Evolutionary conservation across 2,329 filamentous ascomycete species (phyloP).

Genomic region (Colletotrichum sp.): DNA sequence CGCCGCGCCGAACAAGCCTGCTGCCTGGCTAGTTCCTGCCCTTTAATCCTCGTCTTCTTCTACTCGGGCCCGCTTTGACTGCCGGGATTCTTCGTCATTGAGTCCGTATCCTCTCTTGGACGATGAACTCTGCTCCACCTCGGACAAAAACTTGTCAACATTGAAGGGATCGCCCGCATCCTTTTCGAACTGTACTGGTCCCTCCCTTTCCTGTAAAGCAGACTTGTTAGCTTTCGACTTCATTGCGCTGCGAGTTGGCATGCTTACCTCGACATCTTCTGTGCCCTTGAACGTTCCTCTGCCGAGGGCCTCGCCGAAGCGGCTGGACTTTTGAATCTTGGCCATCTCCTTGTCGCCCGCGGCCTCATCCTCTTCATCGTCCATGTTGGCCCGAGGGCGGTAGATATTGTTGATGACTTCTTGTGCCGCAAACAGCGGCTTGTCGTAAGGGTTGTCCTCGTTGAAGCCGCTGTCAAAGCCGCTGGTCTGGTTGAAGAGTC

Average conservation of each 20-base stretch:
- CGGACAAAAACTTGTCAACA: constrained; percentile 90
- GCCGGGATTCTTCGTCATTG: constrained; percentile 65
- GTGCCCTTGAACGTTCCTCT: constrained; percentile 91
- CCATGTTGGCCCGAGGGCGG: constrained; percentile 75
- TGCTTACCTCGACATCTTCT: constrained; percentile 76
- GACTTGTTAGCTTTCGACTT: neutral
- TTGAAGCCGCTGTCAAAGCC: constrained; percentile 94
- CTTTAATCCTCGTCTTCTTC: constrained; percentile 69
- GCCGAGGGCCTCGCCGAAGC: constrained; percentile 86
- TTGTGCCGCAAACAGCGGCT: constrained; percentile 93
- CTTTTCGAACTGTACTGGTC: constrained; percentile 96
- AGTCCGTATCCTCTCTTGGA: constrained; percentile 79
- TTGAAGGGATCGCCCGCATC: constrained; percentile 86
- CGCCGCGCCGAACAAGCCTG: neutral
- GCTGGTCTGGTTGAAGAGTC: constrained; percentile 91
- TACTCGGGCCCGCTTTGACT: constrained; percentile 76
- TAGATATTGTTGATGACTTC: constrained; percentile 96
- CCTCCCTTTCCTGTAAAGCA: constrained; percentile 70
- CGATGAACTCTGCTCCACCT: constrained; percentile 67
- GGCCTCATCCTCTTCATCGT: constrained; percentile 79
- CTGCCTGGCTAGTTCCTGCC: neutral
- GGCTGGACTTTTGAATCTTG: constrained; percentile 82
- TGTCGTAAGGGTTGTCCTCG: constrained; percentile 97
- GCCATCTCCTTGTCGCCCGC: constrained; percentile 84
- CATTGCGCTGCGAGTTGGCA: neutral